Conservation (phyloP, 2,329 filamentous ascomycete genomes). For the Fusarium abutilonis region DNA sequence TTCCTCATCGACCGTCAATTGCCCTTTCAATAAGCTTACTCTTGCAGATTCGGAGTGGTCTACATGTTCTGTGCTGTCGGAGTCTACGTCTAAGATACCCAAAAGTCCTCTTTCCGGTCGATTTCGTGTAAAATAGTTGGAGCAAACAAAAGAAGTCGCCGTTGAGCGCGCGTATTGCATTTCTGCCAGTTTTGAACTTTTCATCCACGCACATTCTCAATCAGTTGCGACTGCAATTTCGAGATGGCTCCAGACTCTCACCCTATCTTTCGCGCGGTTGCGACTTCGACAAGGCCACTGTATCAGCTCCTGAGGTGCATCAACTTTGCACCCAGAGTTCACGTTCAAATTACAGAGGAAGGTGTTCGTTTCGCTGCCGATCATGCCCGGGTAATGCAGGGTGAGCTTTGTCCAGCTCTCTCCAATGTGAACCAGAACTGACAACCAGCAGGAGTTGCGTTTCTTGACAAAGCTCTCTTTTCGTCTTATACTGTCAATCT, state of each 20-base stretch:
- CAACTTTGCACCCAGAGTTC: slow-evolving; percentile 66
- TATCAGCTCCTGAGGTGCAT: slow-evolving; percentile 70
- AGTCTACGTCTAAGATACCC: slow-evolving; percentile 87
- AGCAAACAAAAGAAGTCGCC: slow-evolving; percentile 48
- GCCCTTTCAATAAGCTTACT: slow-evolving; percentile 32
- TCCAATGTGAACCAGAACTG: slow-evolving; percentile 4
- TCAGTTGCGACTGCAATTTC: slow-evolving; percentile 10
- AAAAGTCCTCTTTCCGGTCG: slow-evolving; percentile 47
- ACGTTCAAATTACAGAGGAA: slow-evolving; percentile 80
- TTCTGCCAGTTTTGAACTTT: slow-evolving; percentile 39
- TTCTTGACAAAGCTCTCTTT: slow-evolving; percentile 89
- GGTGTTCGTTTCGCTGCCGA: slow-evolving; percentile 90
- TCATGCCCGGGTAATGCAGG: slow-evolving; percentile 91
- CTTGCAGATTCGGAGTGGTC: slow-evolving; percentile 83
- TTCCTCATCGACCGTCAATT: slow-evolving; percentile 27
- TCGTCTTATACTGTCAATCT: slow-evolving; percentile 80
- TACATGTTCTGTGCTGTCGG: slow-evolving; percentile 99
- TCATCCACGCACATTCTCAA: slow-evolving; percentile 18
- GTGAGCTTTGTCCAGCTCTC: slow-evolving; percentile 54
- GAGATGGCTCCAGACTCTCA: slow-evolving; percentile 50
- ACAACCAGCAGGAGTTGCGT: slow-evolving; percentile 61
- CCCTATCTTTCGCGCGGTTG: slow-evolving; percentile 77
- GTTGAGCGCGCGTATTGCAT: slow-evolving; percentile 45
- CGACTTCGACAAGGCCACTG: slow-evolving; percentile 80
- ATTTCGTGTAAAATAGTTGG: slow-evolving; percentile 53